Base-by-base conservation (phyloP, 768 basidiomycete genomes). In the Galerina marginata region DNA sequence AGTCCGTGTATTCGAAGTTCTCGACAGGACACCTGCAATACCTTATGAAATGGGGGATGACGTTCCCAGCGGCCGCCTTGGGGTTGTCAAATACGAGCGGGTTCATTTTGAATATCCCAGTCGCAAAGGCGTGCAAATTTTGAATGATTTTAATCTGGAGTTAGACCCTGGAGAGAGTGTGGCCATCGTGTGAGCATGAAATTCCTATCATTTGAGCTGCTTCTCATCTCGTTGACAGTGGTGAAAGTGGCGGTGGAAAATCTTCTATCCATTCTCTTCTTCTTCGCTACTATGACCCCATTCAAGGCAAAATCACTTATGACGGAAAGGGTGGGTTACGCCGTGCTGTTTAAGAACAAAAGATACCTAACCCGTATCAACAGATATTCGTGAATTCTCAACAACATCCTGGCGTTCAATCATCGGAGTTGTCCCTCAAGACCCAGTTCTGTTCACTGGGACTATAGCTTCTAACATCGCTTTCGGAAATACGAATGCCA, bases 401-500 rank as follows among this genome's bases (percentile, higher is more conserved):
- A 81, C 89, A 7, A 84, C 88, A 39, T 93, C 92, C 3, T 99
- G 96, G 96, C 85, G 96, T 43, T 80, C 81, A 57, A 83, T 90
- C 33, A 94, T 99, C 46, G 94, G 95, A 0, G 87, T 98, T n/a
- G 95, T 99, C 2, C 96, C 95, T 11, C 96, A 98, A 78, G 95
- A 96, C 62, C 93, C 95, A 0, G 86, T 95, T 2, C 74, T 97
- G 29, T 97, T 97, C 74, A 90, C 91, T 2, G 94, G 95, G 2
- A 96, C 95, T 0, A 96, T 98, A 52, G 94, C 94, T 2, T 91
- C 92, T 2, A 99, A 99, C 68, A 99, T 96, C 62, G 90, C 95
- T 0, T 98, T 92, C 67, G 96, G 96, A 2, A 84, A 89, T 50
- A 81, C 85, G 9, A 76, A 83, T 16, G 92, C 87, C 0, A 92